Evolutionary conservation across 306 rosid genomes (phyloP).

Genomic region (Gastrolobium bilobum): DNA sequence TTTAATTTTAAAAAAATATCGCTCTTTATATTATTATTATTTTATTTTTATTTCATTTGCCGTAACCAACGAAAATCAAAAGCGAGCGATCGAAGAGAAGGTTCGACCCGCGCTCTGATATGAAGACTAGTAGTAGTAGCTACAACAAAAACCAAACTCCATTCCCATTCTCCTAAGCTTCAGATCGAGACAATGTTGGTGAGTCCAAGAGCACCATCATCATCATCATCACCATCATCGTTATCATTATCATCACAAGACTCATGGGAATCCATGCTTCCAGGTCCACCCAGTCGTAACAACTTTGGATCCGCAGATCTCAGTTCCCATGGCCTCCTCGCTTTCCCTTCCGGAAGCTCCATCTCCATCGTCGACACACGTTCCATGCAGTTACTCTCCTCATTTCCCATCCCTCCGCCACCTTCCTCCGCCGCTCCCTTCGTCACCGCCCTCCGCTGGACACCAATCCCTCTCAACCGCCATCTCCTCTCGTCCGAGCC

Average conservation of each 20-base stretch:
- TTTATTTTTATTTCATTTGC: no score
- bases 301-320: constrained; percentile 94
- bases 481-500: constrained; percentile 91
- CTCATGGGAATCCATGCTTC: constrained; percentile 90
- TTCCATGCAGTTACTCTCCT: constrained; percentile 82
- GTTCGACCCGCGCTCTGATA: constrained; percentile 25
- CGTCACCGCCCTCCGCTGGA: constrained; percentile 91
- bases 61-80: neutral
- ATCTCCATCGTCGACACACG: constrained; percentile 81
- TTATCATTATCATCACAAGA: constrained; percentile 44
- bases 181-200: constrained; percentile 43
- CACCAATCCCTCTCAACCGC: constrained; percentile 79
- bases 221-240: constrained; percentile 19
- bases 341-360: constrained; percentile 90
- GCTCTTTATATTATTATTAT: no score
- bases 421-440: constrained; percentile 73
- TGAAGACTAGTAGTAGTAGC: no score
- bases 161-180: no score
- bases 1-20: no score
- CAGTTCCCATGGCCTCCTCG: constrained; percentile 81
- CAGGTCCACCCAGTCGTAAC: constrained; percentile 90
- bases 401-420: constrained; percentile 85
- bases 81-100: constrained; percentile 1
- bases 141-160: no score
- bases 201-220: constrained; percentile 42